Conservation (phyloP, 1,284 basidiomycete species). For the Moesziomyces sp. region DNA sequence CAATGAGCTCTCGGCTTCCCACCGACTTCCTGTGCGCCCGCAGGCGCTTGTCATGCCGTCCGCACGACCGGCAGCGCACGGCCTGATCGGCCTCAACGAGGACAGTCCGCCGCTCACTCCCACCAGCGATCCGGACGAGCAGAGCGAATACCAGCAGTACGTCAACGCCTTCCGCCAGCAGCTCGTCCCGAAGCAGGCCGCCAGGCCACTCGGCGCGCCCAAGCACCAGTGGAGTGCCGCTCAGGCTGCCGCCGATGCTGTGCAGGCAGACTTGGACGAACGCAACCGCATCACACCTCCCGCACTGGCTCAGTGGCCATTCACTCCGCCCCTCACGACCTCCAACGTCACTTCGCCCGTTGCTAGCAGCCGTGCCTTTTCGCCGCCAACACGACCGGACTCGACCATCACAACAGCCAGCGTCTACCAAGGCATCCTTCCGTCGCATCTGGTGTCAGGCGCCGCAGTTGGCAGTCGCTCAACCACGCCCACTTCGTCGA, state of each 20-base stretch:
- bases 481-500: slow-evolving; percentile 33
- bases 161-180: slow-evolving; percentile 34
- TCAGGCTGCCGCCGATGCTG: slow-evolving; percentile 53
- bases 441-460: slow-evolving; percentile 35
- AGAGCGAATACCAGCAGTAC: slow-evolving; percentile 37
- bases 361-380: slow-evolving; percentile 36
- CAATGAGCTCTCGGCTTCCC: background rate
- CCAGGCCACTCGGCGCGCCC: slow-evolving; percentile 28
- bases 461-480: slow-evolving; percentile 25
- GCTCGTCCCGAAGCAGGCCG: slow-evolving; percentile 13
- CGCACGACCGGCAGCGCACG: slow-evolving; percentile 51
- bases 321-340: slow-evolving; percentile 45
- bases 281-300: slow-evolving; percentile 31
- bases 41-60: slow-evolving; percentile 58
- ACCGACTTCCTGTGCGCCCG: slow-evolving; percentile 7
- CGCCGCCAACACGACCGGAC: slow-evolving; percentile 37
- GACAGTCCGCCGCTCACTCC: slow-evolving; percentile 62
- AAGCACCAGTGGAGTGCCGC: slow-evolving; percentile 58
- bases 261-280: slow-evolving; percentile 20
- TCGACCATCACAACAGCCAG: slow-evolving; percentile 29
- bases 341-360: slow-evolving; percentile 42
- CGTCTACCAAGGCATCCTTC: slow-evolving; percentile 34
- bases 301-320: slow-evolving; percentile 28
- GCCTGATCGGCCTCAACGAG: slow-evolving; percentile 51
- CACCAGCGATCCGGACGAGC: slow-evolving; percentile 43